Base-by-base conservation (phyloP, 2,329 filamentous ascomycete species). In the Thyridium curvatum region DNA sequence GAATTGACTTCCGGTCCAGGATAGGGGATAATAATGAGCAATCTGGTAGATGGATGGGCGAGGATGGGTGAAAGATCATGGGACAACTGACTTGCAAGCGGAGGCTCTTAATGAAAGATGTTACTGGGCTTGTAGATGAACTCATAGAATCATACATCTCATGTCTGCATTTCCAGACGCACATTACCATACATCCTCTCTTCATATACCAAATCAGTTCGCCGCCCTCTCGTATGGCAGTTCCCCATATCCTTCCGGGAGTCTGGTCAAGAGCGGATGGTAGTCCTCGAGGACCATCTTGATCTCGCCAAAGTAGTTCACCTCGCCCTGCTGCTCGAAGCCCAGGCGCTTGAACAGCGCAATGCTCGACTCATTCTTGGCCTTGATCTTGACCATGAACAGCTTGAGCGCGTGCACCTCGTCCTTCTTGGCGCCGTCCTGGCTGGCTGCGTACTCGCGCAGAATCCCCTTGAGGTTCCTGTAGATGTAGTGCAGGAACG, bases 401-500 rank as follows among this genome's bases (percentile, higher is more conserved):
- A 50, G 37, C 39, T 44, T 50, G 26, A 62, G 47, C 18, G 21
- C 13, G 2, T 45, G 38, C 30, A 34, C 14, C 16, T 15, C 17
- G 29, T 28, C n/a, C 4, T 16, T 13, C 3, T 21, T 39, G 10
- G 30, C 29, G 14, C 30, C 28, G 8, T 26, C 18, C 31, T 18
- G 13, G 12, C 15, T 16, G 4, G 26, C 8, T 8, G 32, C 44
- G 43, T 79, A 83, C 58, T 84, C 80, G 0, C 46, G 48, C 38
- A 87, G 43, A 8, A 95, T 77, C 0, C 49, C 59, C 0, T 51
- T 49, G 17, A 76, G 56, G 38, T 84, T 67, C 1, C 55, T 55
- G 4, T 68, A 48, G 6, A 95, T 67, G 52, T 89, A 97, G 34
- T 68, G 60, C 36, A 96, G 52, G 40, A 97, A 84, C 0, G 77